Conservation (phyloP, 345 rosid species). For the Salix brachista region DNA sequence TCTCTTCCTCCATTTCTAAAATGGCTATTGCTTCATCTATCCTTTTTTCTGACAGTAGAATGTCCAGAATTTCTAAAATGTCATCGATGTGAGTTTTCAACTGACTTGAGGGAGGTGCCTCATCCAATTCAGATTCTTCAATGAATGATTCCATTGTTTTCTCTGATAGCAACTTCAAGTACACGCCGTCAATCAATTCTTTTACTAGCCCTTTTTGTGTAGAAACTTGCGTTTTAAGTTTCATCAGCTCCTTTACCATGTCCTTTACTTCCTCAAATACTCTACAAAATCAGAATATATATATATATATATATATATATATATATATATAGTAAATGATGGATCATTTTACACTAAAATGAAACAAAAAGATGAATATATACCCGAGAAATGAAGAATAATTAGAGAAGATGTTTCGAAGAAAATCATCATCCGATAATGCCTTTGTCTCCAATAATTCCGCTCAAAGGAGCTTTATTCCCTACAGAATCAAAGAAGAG, state of each 20-base stretch:
- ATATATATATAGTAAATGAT: too few species aligned
- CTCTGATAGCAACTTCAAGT: constrained; percentile 29
- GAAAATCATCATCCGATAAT: constrained; percentile 57
- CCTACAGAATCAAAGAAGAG: constrained; percentile 27
- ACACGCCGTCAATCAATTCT: constrained; percentile 33
- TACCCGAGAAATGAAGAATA: constrained; percentile 52
- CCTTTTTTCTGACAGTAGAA: constrained; percentile 43
- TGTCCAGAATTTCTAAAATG: constrained; percentile 43
- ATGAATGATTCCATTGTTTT: constrained; percentile 24
- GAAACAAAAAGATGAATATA: not conserved
- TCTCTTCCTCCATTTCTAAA: constrained; percentile 39
- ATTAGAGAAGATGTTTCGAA: constrained; percentile 34
- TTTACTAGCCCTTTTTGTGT: constrained; percentile 42
- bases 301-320: too few species aligned
- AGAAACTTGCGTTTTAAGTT: constrained; percentile 40
- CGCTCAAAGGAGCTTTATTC: constrained; percentile 49
- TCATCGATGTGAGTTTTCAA: constrained; percentile 30
- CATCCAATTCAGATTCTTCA: constrained; percentile 27
- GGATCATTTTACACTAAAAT: not conserved
- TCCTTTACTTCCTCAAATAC: constrained; percentile 45
- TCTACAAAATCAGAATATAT: constrained; percentile 21
- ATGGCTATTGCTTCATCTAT: constrained; percentile 42
- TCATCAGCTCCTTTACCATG: constrained; percentile 38
- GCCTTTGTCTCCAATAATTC: constrained; percentile 57
- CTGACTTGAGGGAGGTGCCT: constrained; percentile 18